phyloP scores from a whole-genome alignment of 2,329 filamentous ascomycete species.

The Capronia coronata region DNA sequence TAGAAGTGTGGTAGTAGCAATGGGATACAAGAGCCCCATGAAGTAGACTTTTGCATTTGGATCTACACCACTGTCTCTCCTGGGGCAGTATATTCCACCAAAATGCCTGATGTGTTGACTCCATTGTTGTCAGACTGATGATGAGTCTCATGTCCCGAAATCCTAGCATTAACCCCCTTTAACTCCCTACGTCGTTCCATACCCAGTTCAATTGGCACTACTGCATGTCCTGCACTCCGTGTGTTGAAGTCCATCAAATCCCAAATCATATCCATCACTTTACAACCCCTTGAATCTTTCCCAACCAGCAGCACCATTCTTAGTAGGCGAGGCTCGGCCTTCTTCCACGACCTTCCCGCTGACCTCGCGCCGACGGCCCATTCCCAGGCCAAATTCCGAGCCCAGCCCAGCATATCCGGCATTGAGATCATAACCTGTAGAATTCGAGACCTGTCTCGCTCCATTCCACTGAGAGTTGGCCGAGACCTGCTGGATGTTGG shows the following conservation, averaged over 20 bases:
- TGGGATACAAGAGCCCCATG: too few relatives aligned
- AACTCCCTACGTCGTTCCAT: not conserved
- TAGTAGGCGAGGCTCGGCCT: slow-evolving; percentile 32
- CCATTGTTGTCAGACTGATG: not conserved
- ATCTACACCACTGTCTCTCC: not conserved
- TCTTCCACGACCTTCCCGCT: slow-evolving; percentile 45
- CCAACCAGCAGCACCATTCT: slow-evolving; percentile 36
- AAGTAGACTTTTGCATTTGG: not conserved
- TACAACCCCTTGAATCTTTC: slow-evolving; percentile 42
- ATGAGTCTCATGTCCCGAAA: not conserved
- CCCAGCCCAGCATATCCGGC: slow-evolving; percentile 27
- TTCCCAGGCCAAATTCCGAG: slow-evolving; percentile 32
- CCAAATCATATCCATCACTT: slow-evolving; percentile 5
- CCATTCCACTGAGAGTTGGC: slow-evolving; percentile 25
- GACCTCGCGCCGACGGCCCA: slow-evolving; percentile 43
- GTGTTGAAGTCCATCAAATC: not conserved
- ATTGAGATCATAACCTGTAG: slow-evolving; percentile 25
- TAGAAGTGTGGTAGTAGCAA: too few relatives aligned
- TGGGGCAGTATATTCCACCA: not conserved
- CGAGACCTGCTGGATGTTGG: slow-evolving; percentile 19
- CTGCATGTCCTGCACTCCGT: not conserved
- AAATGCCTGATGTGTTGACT: not conserved
- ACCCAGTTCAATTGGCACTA: not conserved
- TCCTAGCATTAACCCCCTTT: not conserved
- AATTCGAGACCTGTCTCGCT: slow-evolving; percentile 24